Conservation (phyloP, 139 green algal genomes). For the Ettlia oleoabundans region DNA sequence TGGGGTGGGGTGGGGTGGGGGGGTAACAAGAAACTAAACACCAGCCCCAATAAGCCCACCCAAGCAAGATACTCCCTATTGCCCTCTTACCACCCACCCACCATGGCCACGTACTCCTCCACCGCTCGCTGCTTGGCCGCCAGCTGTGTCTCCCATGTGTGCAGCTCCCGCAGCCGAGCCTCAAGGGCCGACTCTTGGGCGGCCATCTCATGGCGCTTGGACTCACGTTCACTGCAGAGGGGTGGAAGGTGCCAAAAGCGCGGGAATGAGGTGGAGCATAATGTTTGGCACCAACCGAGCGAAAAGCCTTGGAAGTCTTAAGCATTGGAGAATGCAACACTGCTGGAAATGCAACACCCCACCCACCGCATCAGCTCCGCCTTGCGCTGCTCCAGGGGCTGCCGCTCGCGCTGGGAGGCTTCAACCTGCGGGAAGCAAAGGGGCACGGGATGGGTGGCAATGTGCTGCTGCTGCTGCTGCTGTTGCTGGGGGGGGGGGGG, state of each 20-base stretch:
- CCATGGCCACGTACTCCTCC: conserved; percentile 36
- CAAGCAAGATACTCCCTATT: conserved; percentile 32
- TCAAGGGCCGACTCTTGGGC: conserved; percentile 47
- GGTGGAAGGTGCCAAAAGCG: too few species aligned
- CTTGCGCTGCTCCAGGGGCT: conserved; percentile 23
- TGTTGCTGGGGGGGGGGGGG: too few species aligned
- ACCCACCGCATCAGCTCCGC: conserved; percentile 18
- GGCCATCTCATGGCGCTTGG: conserved; percentile 7
- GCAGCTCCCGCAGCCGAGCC: conserved; percentile 39
- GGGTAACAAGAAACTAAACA: neutral
- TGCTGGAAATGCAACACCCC: neutral
- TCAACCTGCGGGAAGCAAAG: too few species aligned
- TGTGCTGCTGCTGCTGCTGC: too few species aligned
- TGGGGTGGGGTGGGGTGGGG: too few species aligned
- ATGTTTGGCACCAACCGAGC: too few species aligned
- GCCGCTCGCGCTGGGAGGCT: neutral
- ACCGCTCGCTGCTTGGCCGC: conserved; percentile 40
- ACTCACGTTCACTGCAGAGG: conserved; percentile 47
- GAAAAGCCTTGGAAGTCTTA: too few species aligned
- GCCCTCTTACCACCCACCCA: too few species aligned
- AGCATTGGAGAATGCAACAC: too few species aligned
- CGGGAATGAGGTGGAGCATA: too few species aligned
- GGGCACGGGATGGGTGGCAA: too few species aligned
- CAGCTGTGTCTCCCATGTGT: conserved; percentile 46
- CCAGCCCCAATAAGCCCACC: neutral